A percentile compares a stretch with the other conserved stretches of the same genome.
Conservation (phyloP, 2,329 filamentous ascomycete genomes). For the Colletotrichum sp. region DNA sequence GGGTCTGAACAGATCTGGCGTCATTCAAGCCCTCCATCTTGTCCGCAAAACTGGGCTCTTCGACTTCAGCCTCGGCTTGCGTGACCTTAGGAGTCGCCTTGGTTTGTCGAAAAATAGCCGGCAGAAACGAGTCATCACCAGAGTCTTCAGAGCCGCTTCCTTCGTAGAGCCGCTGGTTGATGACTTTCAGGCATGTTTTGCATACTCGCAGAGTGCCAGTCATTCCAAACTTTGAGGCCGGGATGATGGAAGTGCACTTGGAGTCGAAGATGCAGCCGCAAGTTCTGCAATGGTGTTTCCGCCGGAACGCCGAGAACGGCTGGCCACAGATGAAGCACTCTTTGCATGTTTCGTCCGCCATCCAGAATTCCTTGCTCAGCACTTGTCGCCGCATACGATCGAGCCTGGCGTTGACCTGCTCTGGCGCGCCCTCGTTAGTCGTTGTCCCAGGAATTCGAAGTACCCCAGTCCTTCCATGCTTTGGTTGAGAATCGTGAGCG, state of each 20-base stretch:
- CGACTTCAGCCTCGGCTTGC: constrained; percentile 41
- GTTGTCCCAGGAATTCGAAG: constrained; percentile 63
- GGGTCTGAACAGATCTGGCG: constrained; percentile 63
- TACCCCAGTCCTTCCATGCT: constrained; percentile 50
- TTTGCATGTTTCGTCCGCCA: constrained; percentile 98
- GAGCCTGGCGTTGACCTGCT: constrained; percentile 64
- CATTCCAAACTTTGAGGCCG: constrained; percentile 87
- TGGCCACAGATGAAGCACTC: constrained; percentile 94
- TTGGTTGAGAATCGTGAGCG: constrained; percentile 47
- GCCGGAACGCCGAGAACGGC: constrained; percentile 88
- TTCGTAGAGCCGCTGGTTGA: constrained; percentile 82
- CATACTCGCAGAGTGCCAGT: constrained; percentile 86
- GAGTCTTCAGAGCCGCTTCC: constrained; percentile 88
- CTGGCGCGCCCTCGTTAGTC: constrained; percentile 60
- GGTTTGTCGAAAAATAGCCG: constrained; percentile 64
- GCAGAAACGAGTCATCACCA: constrained; percentile 75
- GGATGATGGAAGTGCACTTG: constrained; percentile 92
- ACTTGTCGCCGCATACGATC: constrained; percentile 85
- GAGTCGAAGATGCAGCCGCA: constrained; percentile 99
- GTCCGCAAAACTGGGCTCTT: constrained; percentile 45
- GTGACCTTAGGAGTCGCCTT: constrained; percentile 43
- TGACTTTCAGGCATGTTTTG: constrained; percentile 89
- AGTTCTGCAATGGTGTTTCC: constrained; percentile 94
- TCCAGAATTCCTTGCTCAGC: constrained; percentile 96
- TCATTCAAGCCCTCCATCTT: constrained; percentile 51